Evolutionary conservation across 2,329 filamentous ascomycete genomes (phyloP).

Genomic region (Trichocomaceae sp.): DNA sequence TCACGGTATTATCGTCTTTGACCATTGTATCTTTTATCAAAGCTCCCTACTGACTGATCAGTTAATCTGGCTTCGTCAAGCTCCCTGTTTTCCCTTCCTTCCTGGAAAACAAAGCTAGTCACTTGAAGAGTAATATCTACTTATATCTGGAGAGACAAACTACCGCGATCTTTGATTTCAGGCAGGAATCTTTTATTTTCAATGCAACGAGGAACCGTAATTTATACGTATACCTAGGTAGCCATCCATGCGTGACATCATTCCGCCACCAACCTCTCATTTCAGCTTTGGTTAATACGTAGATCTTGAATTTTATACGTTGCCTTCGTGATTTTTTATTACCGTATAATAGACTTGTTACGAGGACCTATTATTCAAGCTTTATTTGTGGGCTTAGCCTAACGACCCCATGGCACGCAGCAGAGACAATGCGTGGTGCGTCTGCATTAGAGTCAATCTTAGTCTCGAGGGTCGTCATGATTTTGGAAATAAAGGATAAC

Average conservation of each 20-base stretch:
- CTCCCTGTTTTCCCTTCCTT: neutral
- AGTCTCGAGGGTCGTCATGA: too few species aligned
- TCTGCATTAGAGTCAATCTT: too few species aligned
- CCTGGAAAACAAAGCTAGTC: neutral
- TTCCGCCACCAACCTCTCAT: neutral
- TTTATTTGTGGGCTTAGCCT: too few species aligned
- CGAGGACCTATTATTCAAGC: too few species aligned
- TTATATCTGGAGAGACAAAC: neutral
- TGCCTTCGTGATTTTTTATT: too few species aligned
- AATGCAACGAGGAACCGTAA: neutral
- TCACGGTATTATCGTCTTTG: conserved; percentile 8
- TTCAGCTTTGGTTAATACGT: neutral
- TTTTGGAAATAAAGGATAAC: too few species aligned
- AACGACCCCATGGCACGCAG: too few species aligned
- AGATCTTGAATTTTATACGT: neutral
- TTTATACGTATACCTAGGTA: too few species aligned
- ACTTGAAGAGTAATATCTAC: too few species aligned
- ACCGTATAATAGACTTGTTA: too few species aligned
- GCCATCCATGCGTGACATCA: conserved; percentile 11
- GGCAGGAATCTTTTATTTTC: neutral
- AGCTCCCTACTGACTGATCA: neutral
- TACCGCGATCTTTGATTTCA: neutral
- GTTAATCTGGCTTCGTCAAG: too few species aligned
- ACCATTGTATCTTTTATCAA: neutral
- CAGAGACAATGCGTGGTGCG: too few species aligned